Percentiles rank a stretch among this genome's conserved stretches.
Conservation (phyloP, 2,329 filamentous ascomycete genomes). For the Amesomyces nigricolor region DNA sequence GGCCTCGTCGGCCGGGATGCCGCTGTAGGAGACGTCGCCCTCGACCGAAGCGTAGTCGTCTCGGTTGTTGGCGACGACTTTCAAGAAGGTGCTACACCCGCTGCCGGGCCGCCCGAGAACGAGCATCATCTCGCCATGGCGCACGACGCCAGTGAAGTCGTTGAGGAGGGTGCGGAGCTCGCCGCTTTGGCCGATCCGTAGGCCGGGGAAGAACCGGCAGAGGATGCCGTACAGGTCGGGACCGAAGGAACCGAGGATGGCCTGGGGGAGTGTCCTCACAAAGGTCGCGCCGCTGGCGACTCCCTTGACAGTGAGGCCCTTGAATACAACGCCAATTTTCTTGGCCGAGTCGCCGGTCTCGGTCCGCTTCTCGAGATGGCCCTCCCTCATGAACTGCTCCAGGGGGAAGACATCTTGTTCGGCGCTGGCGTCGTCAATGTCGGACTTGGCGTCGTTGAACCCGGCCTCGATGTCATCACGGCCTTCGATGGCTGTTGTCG, state of each 20-base stretch:
- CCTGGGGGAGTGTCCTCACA: slow-evolving; percentile 55
- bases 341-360: slow-evolving; percentile 61
- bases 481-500: neutral
- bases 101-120: slow-evolving; percentile 53
- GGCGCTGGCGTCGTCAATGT: slow-evolving; percentile 27
- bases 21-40: slow-evolving; percentile 55
- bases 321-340: slow-evolving; percentile 72
- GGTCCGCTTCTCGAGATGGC: slow-evolving; percentile 68
- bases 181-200: slow-evolving; percentile 17
- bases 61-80: slow-evolving; percentile 44
- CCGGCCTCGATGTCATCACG: slow-evolving; percentile 27
- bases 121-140: slow-evolving; percentile 51
- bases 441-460: slow-evolving; percentile 32
- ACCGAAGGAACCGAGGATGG: slow-evolving; percentile 71
- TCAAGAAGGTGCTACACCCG: slow-evolving; percentile 42
- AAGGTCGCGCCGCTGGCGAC: slow-evolving; percentile 60
- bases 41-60: slow-evolving; percentile 55
- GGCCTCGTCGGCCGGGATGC: slow-evolving; percentile 52
- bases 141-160: slow-evolving; percentile 51
- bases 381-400: slow-evolving; percentile 64
- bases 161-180: slow-evolving; percentile 35
- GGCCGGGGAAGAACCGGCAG: slow-evolving; percentile 33
- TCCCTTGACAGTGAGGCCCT: slow-evolving; percentile 69
- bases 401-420: slow-evolving; percentile 61
- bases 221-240: slow-evolving; percentile 68